Evolutionary conservation across 805 yeast genomes (phyloP).

Genomic region (Saturnispora hagleri): DNA sequence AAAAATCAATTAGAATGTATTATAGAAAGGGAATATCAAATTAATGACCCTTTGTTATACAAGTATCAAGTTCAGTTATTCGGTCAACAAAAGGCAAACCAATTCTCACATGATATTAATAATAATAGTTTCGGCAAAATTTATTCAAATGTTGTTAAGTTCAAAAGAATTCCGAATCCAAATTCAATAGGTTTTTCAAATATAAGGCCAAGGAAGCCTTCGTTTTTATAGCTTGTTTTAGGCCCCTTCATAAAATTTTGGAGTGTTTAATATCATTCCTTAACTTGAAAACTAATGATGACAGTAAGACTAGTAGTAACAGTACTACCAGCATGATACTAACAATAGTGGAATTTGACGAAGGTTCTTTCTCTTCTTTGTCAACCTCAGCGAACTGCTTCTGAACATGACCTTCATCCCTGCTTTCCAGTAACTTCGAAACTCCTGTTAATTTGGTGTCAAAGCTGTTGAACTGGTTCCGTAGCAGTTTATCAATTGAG

Average conservation of each 20-base stretch:
- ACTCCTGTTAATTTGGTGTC: conserved; percentile 8
- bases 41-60: conserved; percentile 32
- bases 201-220: conserved; percentile 36
- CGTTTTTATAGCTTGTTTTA: conserved; percentile 24
- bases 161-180: conserved; percentile 39
- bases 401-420: not conserved
- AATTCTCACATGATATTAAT: conserved; percentile 20
- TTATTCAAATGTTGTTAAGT: conserved; percentile 32
- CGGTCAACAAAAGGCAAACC: conserved; percentile 19
- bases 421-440: not conserved
- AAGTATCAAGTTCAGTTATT: conserved; percentile 25
- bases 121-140: conserved; percentile 23
- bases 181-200: conserved; percentile 39
- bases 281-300: conserved; percentile 41
- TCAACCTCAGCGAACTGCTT: not conserved
- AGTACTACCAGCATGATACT: conserved; percentile 30
- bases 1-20: conserved; percentile 8
- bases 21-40: conserved; percentile 22
- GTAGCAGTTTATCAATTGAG: conserved; percentile 11
- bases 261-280: conserved; percentile 57
- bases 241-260: conserved; percentile 37
- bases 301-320: conserved; percentile 31
- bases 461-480: conserved; percentile 10
- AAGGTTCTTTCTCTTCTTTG: not conserved
- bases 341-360: conserved; percentile 9